Conservation (phyloP, 1,284 basidiomycete species). For the Xanthoconium separans region DNA sequence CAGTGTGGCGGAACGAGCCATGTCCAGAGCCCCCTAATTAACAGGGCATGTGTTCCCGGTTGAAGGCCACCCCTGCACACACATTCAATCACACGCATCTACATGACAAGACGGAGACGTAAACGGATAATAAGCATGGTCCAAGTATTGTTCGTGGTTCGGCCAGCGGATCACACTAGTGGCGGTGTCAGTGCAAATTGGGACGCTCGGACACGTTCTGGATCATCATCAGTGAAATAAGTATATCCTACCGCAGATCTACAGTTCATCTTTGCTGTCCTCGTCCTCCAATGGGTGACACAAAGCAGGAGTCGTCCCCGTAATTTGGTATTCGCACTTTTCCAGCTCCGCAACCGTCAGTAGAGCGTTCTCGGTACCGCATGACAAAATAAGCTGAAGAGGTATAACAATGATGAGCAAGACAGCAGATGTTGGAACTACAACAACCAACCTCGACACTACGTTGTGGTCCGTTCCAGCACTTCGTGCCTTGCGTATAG, state of each 20-base stretch:
- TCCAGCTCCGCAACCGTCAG: slow-evolving; percentile 85
- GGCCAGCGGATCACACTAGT: too few relatives aligned
- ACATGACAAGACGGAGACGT: too few relatives aligned
- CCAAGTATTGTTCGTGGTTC: too few relatives aligned
- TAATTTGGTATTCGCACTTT: slow-evolving; percentile 96
- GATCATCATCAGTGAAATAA: neutral
- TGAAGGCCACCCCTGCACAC: too few relatives aligned
- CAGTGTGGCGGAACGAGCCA: neutral
- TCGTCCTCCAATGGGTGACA: slow-evolving; percentile 67
- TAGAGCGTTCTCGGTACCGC: slow-evolving; percentile 87
- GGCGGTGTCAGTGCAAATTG: too few relatives aligned
- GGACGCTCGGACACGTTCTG: neutral
- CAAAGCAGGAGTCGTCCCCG: slow-evolving; percentile 85
- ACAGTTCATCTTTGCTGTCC: slow-evolving; percentile 54
- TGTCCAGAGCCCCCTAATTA: neutral
- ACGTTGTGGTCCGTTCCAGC: slow-evolving; percentile 96
- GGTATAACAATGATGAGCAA: slow-evolving; percentile 1
- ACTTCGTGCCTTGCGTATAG: slow-evolving; percentile 83
- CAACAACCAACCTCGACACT: slow-evolving; percentile 62
- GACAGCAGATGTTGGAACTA: neutral
- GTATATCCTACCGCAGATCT: slow-evolving; percentile 11
- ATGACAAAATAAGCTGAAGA: slow-evolving; percentile 72
- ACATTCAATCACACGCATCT: too few relatives aligned
- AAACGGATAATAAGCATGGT: too few relatives aligned
- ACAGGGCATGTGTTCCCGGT: too few relatives aligned